Evolutionary conservation across 2,329 filamentous ascomycete species (phyloP), one percentile per base, ranked within the genome.

Genomic region (Penicillium sp.): DNA sequence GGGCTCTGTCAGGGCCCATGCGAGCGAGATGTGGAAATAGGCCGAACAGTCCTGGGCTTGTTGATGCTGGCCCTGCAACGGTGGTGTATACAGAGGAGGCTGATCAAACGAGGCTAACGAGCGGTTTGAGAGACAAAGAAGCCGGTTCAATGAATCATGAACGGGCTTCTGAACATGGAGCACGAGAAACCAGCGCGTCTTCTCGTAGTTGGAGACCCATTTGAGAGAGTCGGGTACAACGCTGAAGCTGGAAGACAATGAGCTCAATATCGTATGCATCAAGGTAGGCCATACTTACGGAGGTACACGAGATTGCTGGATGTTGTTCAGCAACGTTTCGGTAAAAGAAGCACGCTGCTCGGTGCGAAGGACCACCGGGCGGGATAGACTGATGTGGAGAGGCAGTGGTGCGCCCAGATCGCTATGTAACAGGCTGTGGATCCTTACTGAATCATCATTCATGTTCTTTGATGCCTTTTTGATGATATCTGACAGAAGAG

Each of bases 321-420:
- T 51, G 7, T 65, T 55, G 1, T 63, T 59, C 23, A 68, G 62
- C 4, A 94, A 62, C 0, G 66, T 64, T 4, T 76, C 65, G 4
- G 85, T 69, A 58, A 95, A 96, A 0, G 50, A 53, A 18, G 84
- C 79, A 51, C 87, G 87, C 48, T 84, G 75, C n/a, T 81, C 74
- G 0, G 86, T 89, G 33, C 73, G 71, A 20, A 98, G 78, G 9
- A 82, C 77, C 35, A 97, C 71, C 0, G 93, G 85, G 4, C 87
- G 78, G 6, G 93, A 97, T 5, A 98, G 76, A 53, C 89, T 95
- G 57, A 98, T 82, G 65, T 98, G 93, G 32, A 98, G 75, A 3
- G 91, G 91, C 34, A 87, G 72, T 4, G 85, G 82, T 4, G 82
- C 81, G 42, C 81, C 86, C 1, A 96, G 77, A 43, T 93, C 86